These are phyloP conservation scores for Adenanthera pavonina DNA, from an alignment of 306 rosid species.

Conservation along the genomic window DNA sequence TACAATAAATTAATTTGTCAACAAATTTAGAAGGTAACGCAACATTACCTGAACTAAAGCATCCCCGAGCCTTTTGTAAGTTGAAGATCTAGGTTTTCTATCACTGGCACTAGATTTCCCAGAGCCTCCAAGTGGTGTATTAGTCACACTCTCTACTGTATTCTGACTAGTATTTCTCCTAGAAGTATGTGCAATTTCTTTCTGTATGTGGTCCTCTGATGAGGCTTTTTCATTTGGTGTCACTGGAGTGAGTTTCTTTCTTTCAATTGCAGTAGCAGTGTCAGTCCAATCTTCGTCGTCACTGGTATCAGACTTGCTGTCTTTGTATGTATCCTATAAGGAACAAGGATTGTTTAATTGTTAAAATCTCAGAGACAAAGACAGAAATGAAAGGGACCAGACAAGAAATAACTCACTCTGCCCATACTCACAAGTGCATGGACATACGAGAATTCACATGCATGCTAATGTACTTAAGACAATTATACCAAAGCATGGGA, in stretches of 20 bases:
- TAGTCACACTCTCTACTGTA: constrained; percentile 45
- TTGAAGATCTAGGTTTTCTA: constrained; percentile 49
- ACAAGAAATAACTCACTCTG: constrained; percentile 24
- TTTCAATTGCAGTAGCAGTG: constrained; percentile 48
- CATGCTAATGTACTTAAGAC: background rate
- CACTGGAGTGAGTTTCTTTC: constrained; percentile 41
- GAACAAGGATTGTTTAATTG: constrained; percentile 32
- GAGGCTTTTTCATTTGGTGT: constrained; percentile 54
- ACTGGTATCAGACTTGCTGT: constrained; percentile 61
- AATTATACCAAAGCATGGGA: background rate
- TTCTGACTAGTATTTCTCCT: constrained; percentile 49
- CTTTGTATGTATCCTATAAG: constrained; percentile 73
- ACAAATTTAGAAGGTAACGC: constrained; percentile 32
- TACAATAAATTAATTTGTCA: constrained; percentile 33
- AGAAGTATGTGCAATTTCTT: constrained; percentile 39
- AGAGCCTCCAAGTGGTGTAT: constrained; percentile 50
- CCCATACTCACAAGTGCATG: background rate
- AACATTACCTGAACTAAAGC: constrained; percentile 72
- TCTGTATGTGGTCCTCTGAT: constrained; percentile 22
- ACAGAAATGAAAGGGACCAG: constrained; percentile 1
- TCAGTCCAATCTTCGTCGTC: constrained; percentile 77
- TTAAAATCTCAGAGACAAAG: constrained; percentile 31
- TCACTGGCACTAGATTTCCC: constrained; percentile 53
- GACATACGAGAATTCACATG: too few species aligned
- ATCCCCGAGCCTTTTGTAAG: constrained; percentile 67